Conservation (phyloP, 1,139 yeast genomes). For the Hansenula sp. region DNA sequence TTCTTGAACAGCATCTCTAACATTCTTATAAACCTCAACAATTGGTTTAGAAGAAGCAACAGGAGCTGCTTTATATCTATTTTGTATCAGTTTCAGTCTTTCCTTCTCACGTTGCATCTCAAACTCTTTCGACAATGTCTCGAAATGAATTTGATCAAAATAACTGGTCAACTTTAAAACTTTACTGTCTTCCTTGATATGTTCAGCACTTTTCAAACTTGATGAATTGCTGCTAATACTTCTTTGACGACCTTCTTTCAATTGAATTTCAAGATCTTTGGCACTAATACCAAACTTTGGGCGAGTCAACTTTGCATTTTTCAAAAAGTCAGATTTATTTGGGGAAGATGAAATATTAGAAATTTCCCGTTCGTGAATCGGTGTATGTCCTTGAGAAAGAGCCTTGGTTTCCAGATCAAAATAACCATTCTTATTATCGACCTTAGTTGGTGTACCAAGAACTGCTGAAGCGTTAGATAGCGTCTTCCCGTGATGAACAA, state of each 20-base stretch:
- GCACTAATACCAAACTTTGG: slow-evolving; percentile 23
- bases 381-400: not conserved
- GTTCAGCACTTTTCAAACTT: slow-evolving; percentile 11
- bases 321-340: not conserved
- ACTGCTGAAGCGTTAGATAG: not conserved
- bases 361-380: not conserved
- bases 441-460: not conserved
- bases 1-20: slow-evolving; percentile 77
- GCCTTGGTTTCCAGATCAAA: not conserved
- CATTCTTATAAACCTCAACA: slow-evolving; percentile 87
- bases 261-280: slow-evolving; percentile 23
- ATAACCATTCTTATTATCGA: not conserved
- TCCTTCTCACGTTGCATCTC: slow-evolving; percentile 84
- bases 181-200: slow-evolving; percentile 30
- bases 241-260: slow-evolving; percentile 24
- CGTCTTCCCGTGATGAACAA: not conserved
- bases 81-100: slow-evolving; percentile 54
- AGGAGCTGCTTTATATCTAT: slow-evolving; percentile 71
- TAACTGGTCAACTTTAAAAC: slow-evolving; percentile 65
- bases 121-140: slow-evolving; percentile 79
- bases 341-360: not conserved
- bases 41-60: slow-evolving; percentile 79
- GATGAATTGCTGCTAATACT: slow-evolving; percentile 16
- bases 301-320: not conserved
- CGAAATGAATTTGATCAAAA: slow-evolving; percentile 76